phyloP scores from a whole-genome alignment of 805 yeast genomes.

The Sugiyamaella lignohabitans region DNA sequence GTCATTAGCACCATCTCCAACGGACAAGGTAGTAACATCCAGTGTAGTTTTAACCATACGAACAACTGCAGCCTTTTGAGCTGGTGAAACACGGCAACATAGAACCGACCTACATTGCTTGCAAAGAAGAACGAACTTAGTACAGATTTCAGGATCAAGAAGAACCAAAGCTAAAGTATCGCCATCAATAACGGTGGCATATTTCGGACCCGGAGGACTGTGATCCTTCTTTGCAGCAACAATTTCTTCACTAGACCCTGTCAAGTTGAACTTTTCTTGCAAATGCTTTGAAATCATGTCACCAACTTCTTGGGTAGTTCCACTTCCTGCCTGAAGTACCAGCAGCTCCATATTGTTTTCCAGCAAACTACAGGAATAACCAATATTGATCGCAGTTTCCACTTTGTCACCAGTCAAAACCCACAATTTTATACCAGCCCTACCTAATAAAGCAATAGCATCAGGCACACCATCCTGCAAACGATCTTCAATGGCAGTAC shows the following conservation, averaged over 20 bases:
- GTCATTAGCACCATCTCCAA: constrained; percentile 85
- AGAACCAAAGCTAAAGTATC: constrained; percentile 47
- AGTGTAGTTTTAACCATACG: constrained; percentile 55
- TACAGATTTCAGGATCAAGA: constrained; percentile 22
- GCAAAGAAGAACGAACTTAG: constrained; percentile 61
- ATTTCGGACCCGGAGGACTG: constrained; percentile 50
- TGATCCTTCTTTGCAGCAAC: constrained; percentile 53
- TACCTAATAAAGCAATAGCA: constrained; percentile 55
- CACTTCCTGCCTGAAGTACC: constrained; percentile 40
- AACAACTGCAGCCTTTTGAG: constrained; percentile 75
- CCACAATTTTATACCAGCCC: constrained; percentile 78
- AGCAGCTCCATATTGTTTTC: constrained; percentile 63
- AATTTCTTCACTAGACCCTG: constrained; percentile 41
- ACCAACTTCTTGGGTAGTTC: constrained; percentile 25
- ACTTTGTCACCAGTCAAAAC: constrained; percentile 77
- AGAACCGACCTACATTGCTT: constrained; percentile 73
- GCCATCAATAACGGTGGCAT: constrained; percentile 68
- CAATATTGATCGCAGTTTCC: constrained; percentile 80
- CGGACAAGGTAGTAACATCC: constrained; percentile 70
- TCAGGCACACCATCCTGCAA: constrained; percentile 75
- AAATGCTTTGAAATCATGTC: constrained; percentile 40
- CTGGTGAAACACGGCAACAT: constrained; percentile 79
- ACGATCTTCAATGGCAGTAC: constrained; percentile 77
- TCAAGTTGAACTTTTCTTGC: constrained; percentile 41
- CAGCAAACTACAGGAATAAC: constrained; percentile 68